Base-by-base conservation (phyloP, 176 grass and related monocot species). In the Bonia amplexicaulis region DNA sequence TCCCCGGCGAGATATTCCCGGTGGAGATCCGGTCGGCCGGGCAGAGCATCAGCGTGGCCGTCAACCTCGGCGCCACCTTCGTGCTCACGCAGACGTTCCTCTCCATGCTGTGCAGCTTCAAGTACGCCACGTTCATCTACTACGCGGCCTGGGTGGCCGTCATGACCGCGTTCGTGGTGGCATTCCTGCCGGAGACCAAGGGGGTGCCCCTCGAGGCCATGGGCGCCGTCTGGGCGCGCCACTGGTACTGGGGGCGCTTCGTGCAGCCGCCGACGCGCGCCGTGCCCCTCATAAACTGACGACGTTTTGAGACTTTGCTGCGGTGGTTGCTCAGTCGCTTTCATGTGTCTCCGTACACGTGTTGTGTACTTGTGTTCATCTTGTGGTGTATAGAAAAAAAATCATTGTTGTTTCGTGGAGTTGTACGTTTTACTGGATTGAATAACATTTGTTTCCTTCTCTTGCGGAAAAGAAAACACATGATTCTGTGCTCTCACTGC, bases 11-110 rank as follows among this genome's bases (percentile, higher is more conserved):
- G 88, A 92, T 92, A 71, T 92, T 95, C 76, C 93, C 93, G 29
- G 88, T 95, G 81, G 93, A 95, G 88, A 80, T 92, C 66, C 85
- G 90, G 64, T 95, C 93, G 80, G 93, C 93, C 8, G 90, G 85
- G 54, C 90, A 95, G 86, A 53, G 82, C 27, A 85, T 92, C 82
- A 90, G 84, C 67, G 92, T 94, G 55, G 90, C 92, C 55, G 73
- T 92, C 73, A 94, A 92, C 82, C 87, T 92, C 23, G 92, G 87
- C 73, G 65, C 73, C 78, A 94, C 90, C n/a, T 94, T 94, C 87
- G 57, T 94, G 62, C 87, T 92, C 78, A 84, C 93, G 82, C 90
- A 92, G 82, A 85, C 81, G 8, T 94, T 94, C 87, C 93, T 94
- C 29, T 14, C 90, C 82, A 90, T 57, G 90, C 69, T 92, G 2